Evolutionary conservation across 805 yeast species (phyloP), one percentile per base, ranked within the genome.

Genomic region (Saccharomycopsis fibuligera): DNA sequence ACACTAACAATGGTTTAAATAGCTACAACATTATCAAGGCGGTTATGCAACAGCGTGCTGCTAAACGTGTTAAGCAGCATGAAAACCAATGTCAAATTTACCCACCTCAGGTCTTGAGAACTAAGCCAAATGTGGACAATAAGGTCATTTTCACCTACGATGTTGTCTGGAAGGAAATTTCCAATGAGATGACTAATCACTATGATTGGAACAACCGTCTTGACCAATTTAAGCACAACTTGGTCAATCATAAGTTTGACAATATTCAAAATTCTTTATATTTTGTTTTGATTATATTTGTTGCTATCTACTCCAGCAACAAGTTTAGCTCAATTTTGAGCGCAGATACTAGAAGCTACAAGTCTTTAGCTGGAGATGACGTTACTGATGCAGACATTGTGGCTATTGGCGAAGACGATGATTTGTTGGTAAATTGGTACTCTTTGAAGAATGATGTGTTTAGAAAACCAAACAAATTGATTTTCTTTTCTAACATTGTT

Each of bases 81-180:
- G 60, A 56, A 27, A n/a, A 59, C 5, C 45, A 25, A 2, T 62
- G 66, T 49, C 50, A 38, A 6, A 27, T 62, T 33, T 42, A 51
- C 10, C 63, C 64, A 3, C 60, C 65, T 5, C 43, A 58, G 48
- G 33, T 57, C 23, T 35, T 62, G 5, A 56, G 61, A 29, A 45
- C 54, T 29, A 47, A 50, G 14, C 63, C 60, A 38, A 42, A 56
- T 40, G 56, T 59, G 5, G 57, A 51, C 31, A 62, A 62, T 47
- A 61, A 60, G 3, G 60, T 61, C 44, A 57, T 59, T 51, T 48
- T 62, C 48, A 44, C 63, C 2, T 61, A 59, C 45, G 63, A 59
- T 31, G 43, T 62, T 2, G 35, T 58, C 3, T 62, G 60, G 58
- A 60, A 58, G 47, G 65, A 62, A 35, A 44, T 61, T 10, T 57